Conservation (phyloP, 306 rosid genomes). For the Prunus kanzakura region DNA sequence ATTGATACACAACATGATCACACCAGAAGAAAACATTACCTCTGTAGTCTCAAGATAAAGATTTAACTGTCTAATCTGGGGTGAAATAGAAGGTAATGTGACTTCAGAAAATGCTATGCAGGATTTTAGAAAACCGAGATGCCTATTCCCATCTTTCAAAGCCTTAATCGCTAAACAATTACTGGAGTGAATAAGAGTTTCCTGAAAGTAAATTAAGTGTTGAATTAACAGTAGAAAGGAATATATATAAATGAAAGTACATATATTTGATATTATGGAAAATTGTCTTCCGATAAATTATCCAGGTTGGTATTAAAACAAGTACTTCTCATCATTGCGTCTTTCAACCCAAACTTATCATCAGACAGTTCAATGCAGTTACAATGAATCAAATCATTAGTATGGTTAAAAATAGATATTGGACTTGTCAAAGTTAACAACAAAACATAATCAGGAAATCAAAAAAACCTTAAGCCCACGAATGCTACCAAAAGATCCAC, state of each 20-base stretch:
- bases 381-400: not conserved
- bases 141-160: slow-evolving; percentile 44
- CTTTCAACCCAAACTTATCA: not conserved
- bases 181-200: slow-evolving; percentile 80
- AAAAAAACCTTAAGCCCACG: slow-evolving; percentile 68
- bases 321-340: slow-evolving; percentile 7
- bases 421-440: not conserved
- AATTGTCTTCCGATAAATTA: not conserved
- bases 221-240: slow-evolving; percentile 18
- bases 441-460: not conserved
- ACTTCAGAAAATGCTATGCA: slow-evolving; percentile 89
- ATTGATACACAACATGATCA: not conserved
- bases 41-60: slow-evolving; percentile 90
- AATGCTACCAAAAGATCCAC: slow-evolving; percentile 77
- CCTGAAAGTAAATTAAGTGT: slow-evolving; percentile 55
- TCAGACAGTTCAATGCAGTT: not conserved
- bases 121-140: slow-evolving; percentile 62
- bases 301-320: not conserved
- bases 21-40: slow-evolving; percentile 39
- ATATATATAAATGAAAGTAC: not conserved
- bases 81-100: slow-evolving; percentile 77
- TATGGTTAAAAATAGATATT: not conserved
- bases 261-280: not conserved
- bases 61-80: slow-evolving; percentile 60
- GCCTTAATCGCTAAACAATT: slow-evolving; percentile 72